A percentile compares a stretch with the other conserved stretches of the same genome.
Evolutionary conservation across 306 rosid genomes (phyloP).

Genomic region (Sindora glabra): DNA sequence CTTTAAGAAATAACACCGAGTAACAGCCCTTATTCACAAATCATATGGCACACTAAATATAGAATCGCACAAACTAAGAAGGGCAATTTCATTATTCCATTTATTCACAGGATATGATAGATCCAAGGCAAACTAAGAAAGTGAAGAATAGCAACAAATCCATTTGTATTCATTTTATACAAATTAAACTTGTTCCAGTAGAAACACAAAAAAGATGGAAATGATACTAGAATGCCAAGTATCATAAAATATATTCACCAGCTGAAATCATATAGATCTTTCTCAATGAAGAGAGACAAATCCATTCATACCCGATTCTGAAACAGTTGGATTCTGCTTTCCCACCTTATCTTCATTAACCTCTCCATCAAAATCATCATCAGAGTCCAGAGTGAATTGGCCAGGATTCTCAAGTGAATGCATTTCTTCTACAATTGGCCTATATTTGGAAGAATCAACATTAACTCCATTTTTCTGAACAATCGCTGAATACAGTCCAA

Average conservation of each 20-base stretch:
- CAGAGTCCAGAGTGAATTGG: constrained; percentile 69
- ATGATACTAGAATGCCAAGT: not conserved
- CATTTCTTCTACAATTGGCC: constrained; percentile 52
- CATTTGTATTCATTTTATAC: constrained; percentile 15
- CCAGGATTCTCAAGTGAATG: constrained; percentile 26
- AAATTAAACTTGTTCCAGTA: constrained; percentile 1
- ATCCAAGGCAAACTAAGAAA: no score
- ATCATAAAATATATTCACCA: not conserved
- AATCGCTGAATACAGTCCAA: constrained; percentile 33
- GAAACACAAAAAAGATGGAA: not conserved
- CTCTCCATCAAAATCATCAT: constrained; percentile 27
- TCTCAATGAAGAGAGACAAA: constrained; percentile 30
- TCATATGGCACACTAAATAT: no score
- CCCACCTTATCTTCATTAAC: constrained; percentile 30
- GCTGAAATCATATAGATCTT: constrained; percentile 7
- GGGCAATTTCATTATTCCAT: no score
- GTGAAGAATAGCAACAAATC: constrained; percentile 2
- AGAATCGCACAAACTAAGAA: no score
- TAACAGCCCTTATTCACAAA: no score
- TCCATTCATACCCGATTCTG: constrained; percentile 50
- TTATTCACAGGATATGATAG: no score
- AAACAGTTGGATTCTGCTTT: constrained; percentile 18
- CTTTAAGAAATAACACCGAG: no score
- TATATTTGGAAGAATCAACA: constrained; percentile 16
- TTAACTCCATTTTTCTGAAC: constrained; percentile 19